These are phyloP conservation scores for Fraxinus sp. DNA, from an alignment of 305 asterid genomes.

Conservation along the genomic window DNA sequence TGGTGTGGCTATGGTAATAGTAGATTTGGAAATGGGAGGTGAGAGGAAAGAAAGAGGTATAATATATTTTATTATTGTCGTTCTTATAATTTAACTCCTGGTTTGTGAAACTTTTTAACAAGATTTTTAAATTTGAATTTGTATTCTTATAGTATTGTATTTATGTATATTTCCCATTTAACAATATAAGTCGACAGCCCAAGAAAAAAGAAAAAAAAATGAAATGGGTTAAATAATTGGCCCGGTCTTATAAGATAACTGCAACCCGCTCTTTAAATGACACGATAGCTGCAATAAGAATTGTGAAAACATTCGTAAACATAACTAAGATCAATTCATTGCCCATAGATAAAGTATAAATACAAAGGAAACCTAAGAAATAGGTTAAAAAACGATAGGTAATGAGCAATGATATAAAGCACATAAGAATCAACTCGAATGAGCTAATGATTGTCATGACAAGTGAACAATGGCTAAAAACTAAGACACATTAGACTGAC, in stretches of 20 bases:
- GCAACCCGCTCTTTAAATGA: slow-evolving; percentile 80
- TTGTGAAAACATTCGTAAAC: slow-evolving; percentile 18
- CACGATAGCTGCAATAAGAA: slow-evolving; percentile 68
- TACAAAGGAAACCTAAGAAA: background rate
- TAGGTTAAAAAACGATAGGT: background rate
- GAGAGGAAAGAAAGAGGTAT: background rate
- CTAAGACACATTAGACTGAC: background rate
- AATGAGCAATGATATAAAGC: background rate
- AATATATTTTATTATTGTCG: background rate
- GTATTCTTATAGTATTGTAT: background rate
- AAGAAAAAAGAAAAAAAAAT: background rate
- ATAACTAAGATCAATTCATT: background rate
- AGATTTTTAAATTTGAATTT: no score
- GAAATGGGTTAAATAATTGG: background rate
- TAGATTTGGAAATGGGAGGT: background rate
- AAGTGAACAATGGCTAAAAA: background rate
- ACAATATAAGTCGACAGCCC: background rate
- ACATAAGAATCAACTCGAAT: background rate
- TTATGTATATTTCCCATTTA: background rate
- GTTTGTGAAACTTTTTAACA: background rate
- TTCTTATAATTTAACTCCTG: background rate
- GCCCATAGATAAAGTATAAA: background rate
- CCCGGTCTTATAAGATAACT: background rate
- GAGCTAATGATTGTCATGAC: background rate
- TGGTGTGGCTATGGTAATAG: background rate